phyloP scores from a whole-genome alignment of 495 filamentous ascomycete species.

The Aspergillus leporis region DNA sequence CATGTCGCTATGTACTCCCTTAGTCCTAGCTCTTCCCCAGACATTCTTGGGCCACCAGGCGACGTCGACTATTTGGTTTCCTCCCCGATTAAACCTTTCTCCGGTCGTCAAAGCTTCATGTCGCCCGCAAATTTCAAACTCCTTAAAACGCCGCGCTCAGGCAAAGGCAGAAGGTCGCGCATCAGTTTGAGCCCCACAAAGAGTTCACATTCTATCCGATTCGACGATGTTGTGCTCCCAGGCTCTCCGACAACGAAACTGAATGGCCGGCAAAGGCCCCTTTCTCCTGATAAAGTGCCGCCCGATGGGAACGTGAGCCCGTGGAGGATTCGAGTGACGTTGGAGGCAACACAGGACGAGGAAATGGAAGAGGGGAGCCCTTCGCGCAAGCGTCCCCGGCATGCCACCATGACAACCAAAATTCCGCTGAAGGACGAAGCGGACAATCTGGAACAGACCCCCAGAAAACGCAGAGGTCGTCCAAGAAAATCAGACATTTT shows the following conservation, averaged over 20 bases:
- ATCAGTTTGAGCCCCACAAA: conserved; percentile 40
- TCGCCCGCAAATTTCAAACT: conserved; percentile 38
- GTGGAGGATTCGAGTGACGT: conserved; percentile 59
- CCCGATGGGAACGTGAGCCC: conserved; percentile 47
- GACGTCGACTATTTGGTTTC: conserved; percentile 48
- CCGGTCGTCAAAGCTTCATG: conserved; percentile 46
- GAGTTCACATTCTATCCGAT: conserved; percentile 45
- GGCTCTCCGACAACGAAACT: conserved; percentile 40
- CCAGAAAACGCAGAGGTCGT: conserved; percentile 42
- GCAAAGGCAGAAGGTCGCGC: conserved; percentile 34
- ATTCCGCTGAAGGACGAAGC: conserved; percentile 55
- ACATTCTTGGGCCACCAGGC: conserved; percentile 48
- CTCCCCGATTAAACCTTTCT: conserved; percentile 43
- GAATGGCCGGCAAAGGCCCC: conserved; percentile 31
- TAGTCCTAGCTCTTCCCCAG: conserved; percentile 47
- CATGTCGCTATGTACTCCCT: conserved; percentile 32
- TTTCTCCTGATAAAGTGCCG: conserved; percentile 40
- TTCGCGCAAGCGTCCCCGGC: conserved; percentile 37
- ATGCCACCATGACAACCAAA: conserved; percentile 50
- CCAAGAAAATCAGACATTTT: conserved; percentile 45
- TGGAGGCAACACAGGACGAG: conserved; percentile 57
- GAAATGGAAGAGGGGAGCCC: conserved; percentile 33
- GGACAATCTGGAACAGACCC: conserved; percentile 34
- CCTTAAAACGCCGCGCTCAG: conserved; percentile 32
- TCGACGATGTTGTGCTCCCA: conserved; percentile 48